Evolutionary conservation across 345 rosid genomes (phyloP).

Genomic region (Stellera chamaejasme): DNA sequence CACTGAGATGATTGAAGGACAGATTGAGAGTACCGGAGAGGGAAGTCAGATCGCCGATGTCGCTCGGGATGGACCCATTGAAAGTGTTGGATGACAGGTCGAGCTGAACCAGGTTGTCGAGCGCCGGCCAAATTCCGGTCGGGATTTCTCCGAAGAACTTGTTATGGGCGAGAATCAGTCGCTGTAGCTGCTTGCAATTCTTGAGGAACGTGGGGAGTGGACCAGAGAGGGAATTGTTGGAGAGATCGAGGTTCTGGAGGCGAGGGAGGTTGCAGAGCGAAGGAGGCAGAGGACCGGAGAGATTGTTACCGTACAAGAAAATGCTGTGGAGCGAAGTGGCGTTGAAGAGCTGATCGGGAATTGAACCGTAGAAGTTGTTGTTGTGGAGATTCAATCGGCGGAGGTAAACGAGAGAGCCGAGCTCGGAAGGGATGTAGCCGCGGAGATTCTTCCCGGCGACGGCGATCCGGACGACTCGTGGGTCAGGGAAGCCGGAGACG

Average conservation of each 20-base stretch:
- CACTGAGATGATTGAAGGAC: slow-evolving; percentile 71
- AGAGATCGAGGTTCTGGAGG: slow-evolving; percentile 85
- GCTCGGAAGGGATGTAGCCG: slow-evolving; percentile 94
- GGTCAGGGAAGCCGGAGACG: slow-evolving; percentile 41
- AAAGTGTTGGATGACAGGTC: slow-evolving; percentile 75
- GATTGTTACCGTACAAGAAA: slow-evolving; percentile 73
- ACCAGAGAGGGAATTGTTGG: slow-evolving; percentile 71
- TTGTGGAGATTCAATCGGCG: slow-evolving; percentile 83
- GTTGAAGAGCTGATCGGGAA: slow-evolving; percentile 71
- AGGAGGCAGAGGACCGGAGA: slow-evolving; percentile 69
- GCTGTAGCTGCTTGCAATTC: slow-evolving; percentile 72
- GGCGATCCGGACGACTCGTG: slow-evolving; percentile 74
- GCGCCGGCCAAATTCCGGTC: slow-evolving; percentile 66
- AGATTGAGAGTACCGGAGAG: slow-evolving; percentile 71
- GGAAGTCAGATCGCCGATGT: slow-evolving; percentile 64
- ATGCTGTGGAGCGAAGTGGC: slow-evolving; percentile 88
- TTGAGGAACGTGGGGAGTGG: slow-evolving; percentile 44
- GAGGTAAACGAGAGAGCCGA: slow-evolving; percentile 63
- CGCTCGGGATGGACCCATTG: slow-evolving; percentile 58
- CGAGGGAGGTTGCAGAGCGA: slow-evolving; percentile 68
- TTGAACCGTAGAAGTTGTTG: slow-evolving; percentile 61
- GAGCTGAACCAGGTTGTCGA: slow-evolving; percentile 61
- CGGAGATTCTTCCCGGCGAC: slow-evolving; percentile 60
- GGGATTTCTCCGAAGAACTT: slow-evolving; percentile 63
- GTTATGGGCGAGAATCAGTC: slow-evolving; percentile 63